These are phyloP conservation scores for Inosperma sp. DNA, from an alignment of 768 basidiomycete genomes.

Conservation along the genomic window DNA sequence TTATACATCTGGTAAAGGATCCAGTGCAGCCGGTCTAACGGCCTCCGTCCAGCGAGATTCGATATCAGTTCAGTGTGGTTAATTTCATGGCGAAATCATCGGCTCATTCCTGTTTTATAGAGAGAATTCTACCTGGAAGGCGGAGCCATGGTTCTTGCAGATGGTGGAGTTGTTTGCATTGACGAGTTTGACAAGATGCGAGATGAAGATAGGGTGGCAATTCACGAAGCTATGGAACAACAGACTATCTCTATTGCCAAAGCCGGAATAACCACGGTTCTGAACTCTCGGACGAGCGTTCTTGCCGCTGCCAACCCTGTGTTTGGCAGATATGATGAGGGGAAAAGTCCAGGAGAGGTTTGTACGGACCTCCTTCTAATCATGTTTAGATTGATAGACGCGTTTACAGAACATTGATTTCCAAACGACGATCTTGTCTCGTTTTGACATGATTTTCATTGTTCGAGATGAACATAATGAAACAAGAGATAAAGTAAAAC, in stretches of 20 bases:
- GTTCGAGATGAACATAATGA: conserved; percentile 98
- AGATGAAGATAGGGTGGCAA: conserved; percentile 97
- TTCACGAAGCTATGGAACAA: conserved; percentile 99
- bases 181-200: conserved; percentile 99
- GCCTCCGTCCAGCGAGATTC: conserved; percentile 95
- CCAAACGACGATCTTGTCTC: conserved; percentile 95
- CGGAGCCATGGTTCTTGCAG: conserved; percentile 98
- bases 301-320: conserved; percentile 97
- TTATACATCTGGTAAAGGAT: conserved; percentile 97
- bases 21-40: conserved; percentile 96
- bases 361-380: background rate
- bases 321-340: conserved; percentile 96
- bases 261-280: conserved; percentile 95
- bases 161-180: conserved; percentile 97
- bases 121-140: conserved; percentile 99
- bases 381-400: conserved; percentile 5
- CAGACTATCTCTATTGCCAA: conserved; percentile 99
- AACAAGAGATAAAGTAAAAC: conserved; percentile 68
- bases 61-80: conserved; percentile 65
- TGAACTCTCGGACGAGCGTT: conserved; percentile 94
- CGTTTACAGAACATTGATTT: conserved; percentile 81
- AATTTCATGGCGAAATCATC: background rate
- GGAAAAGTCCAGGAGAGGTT: conserved; percentile 91
- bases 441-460: conserved; percentile 99
- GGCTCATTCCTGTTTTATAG: conserved; percentile 35